Base-by-base conservation (phyloP, 2,329 filamentous ascomycete genomes). In the Fusarium sp. region DNA sequence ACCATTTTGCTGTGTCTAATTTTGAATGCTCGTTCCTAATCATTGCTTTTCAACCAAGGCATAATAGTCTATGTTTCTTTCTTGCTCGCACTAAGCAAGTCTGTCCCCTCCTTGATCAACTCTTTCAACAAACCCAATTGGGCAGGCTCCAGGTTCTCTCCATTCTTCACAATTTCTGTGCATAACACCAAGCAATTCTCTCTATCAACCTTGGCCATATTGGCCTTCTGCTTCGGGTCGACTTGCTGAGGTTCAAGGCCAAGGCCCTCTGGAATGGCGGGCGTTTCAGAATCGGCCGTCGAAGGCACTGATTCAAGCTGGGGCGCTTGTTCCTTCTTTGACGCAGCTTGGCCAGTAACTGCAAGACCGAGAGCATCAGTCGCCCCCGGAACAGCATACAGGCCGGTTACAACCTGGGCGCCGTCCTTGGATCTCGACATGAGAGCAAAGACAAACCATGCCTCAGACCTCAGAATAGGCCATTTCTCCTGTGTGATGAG, bases 121-220 rank as follows among this genome's bases (percentile, higher is more conserved):
- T 82, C 80, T 60, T 85, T 82, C 62, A 90, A 82, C n/a, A 82
- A 74, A 13, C 71, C 76, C 47, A 77, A 76, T 30, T 81, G 80
- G 63, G 79, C 75, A 2, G 81, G 69, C 1, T 83, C 76, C 68
- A 89, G 73, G 7, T 81, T 79, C 1, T 78, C 76, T 0, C 81
- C 79, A 46, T 81, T 82, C 72, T 82, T 83, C 41, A 89, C 71
- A 56, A 91, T 72, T 76, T 90, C 86, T 2, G 84, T 84, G 4
- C 89, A 82, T 60, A 91, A 76, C 1, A 91, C 87, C 23, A 91
- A 78, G 0, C 84, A 88, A 65, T 91, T 91, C 76, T 91, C 89
- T 9, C 88, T 82, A 71, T 91, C 89, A 7, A 88, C 81, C 63
- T 82, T 82, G 2, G 80, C 78, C 80, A 87, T 86, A 44, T 81